Conservation (phyloP, 78 protist genomes). For the Guillardia theta region DNA sequence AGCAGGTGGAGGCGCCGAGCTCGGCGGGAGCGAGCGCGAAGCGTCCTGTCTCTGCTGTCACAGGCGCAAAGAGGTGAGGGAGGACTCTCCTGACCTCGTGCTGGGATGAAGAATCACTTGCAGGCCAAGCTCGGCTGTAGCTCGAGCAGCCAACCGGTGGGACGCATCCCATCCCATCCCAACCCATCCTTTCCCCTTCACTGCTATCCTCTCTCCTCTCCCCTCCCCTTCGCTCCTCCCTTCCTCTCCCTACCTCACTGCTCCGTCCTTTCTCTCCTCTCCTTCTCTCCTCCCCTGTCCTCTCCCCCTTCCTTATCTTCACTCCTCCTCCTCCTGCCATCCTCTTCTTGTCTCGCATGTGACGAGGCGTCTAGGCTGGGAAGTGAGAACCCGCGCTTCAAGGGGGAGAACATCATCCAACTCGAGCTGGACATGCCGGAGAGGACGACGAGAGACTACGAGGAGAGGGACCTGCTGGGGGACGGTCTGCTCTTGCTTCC, state of each 20-base stretch:
- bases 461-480: slow-evolving; percentile 25
- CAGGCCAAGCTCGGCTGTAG: slow-evolving; percentile 36
- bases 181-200: not conserved
- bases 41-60: slow-evolving; percentile 32
- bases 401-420: slow-evolving; percentile 45
- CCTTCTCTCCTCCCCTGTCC: not conserved
- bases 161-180: not conserved
- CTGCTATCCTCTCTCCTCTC: not conserved
- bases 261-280: not conserved
- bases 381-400: slow-evolving; percentile 29
- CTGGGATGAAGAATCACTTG: no score
- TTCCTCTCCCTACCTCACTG: not conserved
- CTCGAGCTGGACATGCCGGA: slow-evolving; percentile 63
- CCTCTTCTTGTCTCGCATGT: not conserved
- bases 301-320: not conserved
- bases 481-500: not conserved
- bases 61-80: slow-evolving; percentile 42
- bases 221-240: not conserved
- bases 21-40: not conserved
- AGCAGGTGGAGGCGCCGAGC: not conserved
- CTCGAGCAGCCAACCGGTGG: not conserved
- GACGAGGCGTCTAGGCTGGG: not conserved
- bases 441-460: slow-evolving; percentile 56
- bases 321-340: not conserved
- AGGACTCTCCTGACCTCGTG: no score